Evolutionary conservation across 805 yeast genomes (phyloP), one percentile per base, ranked within the genome.

Genomic region (Ogataea nonfermentans): DNA sequence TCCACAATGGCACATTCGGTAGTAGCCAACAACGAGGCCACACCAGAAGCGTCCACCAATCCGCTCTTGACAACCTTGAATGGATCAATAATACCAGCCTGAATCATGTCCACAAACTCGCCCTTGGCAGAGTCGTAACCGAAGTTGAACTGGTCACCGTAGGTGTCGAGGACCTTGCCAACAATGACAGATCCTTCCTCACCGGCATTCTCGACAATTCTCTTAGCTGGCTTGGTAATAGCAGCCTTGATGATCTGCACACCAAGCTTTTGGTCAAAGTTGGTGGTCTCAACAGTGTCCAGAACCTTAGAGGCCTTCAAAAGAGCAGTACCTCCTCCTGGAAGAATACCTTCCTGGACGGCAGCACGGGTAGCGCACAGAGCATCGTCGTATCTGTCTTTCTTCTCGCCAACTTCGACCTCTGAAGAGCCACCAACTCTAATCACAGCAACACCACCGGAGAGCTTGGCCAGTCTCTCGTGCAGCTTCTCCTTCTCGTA

Each of bases 291-390:
- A 48, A 86, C 80, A 15, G 65, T 71, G 49, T 79, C 88, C 57
- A 93, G 76, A 47, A 81, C 66, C 55, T 79, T 74, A 38, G 95
- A 78, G 36, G 98, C 97, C 78, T 93, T 93, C 59, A 88, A 76
- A 61, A 93, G 76, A 43, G 99, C 99, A 52, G 97, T 88, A 71
- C 99, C 99, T 66, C 99, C 99, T 73, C 99, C 99, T 62, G 99
- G 99, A 53, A 93, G 77, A 62, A 93, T 89, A 71, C 99, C 99
- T 70, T 88, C 96, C 70, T 91, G 91, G 49, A 93, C 96, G 51
- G 99, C 99, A 43, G 99, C 97, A 70, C 98, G 88, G 38, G 98
- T 93, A 41, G 99, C 97, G 63, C 93, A 91, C 63, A 93, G 77
- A 19, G 99, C 98, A 72, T 93, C 99, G 59, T 93, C 98, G 62